Conservation (phyloP, 176 grass and related monocot species). For the Carex littledalei region DNA sequence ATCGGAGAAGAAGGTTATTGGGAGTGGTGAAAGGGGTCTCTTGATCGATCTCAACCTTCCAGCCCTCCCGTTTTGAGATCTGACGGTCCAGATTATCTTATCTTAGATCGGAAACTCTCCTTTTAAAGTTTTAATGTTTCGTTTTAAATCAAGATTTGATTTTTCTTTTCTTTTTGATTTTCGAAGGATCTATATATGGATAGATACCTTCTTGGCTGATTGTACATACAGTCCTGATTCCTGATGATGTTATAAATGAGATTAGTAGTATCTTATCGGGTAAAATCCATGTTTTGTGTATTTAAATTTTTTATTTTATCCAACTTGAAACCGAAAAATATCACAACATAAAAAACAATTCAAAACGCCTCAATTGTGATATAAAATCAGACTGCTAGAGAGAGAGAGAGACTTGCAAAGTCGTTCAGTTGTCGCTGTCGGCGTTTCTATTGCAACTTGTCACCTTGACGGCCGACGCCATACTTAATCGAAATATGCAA, state of each 20-base stretch:
- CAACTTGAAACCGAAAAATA: neutral
- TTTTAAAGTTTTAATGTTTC: neutral
- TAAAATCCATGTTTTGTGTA: neutral
- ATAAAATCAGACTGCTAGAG: neutral
- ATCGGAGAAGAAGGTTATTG: neutral
- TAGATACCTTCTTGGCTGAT: neutral
- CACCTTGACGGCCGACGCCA: neutral
- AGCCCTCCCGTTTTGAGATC: neutral
- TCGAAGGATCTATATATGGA: neutral
- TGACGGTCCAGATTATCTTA: neutral
- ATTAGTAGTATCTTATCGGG: neutral
- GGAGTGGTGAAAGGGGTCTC: neutral
- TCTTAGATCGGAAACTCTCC: neutral
- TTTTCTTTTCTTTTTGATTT: neutral
- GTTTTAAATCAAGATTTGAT: neutral
- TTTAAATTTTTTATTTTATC: neutral
- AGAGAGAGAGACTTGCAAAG: neutral
- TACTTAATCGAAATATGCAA: neutral
- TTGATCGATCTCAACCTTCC: constrained; percentile 12
- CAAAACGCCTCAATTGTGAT: neutral
- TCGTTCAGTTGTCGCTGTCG: neutral
- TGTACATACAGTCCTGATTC: neutral
- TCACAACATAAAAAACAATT: neutral
- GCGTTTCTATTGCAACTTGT: neutral
- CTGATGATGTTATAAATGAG: neutral